Conservation (phyloP, 2,329 filamentous ascomycete genomes). For the Hypoxylon sp. region DNA sequence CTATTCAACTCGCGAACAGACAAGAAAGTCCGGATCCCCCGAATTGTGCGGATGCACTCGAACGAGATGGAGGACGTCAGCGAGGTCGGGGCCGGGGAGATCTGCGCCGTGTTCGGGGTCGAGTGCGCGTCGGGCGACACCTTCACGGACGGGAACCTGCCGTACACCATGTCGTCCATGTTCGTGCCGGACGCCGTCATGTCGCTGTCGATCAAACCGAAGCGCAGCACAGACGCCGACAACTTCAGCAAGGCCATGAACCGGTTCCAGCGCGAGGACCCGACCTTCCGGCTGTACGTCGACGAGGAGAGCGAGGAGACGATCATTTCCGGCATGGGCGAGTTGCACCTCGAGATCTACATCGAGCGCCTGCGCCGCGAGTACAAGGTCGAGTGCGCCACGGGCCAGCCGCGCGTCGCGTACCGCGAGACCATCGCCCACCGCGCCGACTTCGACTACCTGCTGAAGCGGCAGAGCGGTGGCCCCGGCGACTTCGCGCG, state of each 20-base stretch:
- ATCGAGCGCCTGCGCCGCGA: conserved; percentile 96
- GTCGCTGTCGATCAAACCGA: conserved; percentile 96
- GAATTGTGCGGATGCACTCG: conserved; percentile 99
- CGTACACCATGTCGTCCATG: conserved; percentile 98
- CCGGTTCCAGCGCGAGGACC: conserved; percentile 97
- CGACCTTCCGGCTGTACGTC: conserved; percentile 94
- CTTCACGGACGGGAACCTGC: conserved; percentile 92
- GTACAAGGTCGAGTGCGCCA: conserved; percentile 95
- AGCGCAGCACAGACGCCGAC: conserved; percentile 88
- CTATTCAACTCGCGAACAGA: conserved; percentile 94
- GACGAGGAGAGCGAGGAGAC: conserved; percentile 94
- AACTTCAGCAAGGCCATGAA: conserved; percentile 99
- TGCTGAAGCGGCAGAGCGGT: conserved; percentile 94
- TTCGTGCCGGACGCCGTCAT: conserved; percentile 98
- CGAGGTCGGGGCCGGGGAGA: conserved; percentile 95
- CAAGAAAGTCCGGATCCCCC: conserved; percentile 96
- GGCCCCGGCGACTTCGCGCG: conserved; percentile 96
- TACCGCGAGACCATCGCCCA: conserved; percentile 94
- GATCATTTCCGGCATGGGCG: conserved; percentile 98
- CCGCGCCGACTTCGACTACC: conserved; percentile 87
- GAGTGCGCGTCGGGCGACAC: conserved; percentile 98
- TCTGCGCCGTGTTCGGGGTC: conserved; percentile 97
- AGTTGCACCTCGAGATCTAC: conserved; percentile 96
- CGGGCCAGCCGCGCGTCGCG: conserved; percentile 95
- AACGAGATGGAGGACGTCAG: conserved; percentile 98